Base-by-base conservation (phyloP, 2,329 filamentous ascomycete species). In the Hymenoscyphus linearis region DNA sequence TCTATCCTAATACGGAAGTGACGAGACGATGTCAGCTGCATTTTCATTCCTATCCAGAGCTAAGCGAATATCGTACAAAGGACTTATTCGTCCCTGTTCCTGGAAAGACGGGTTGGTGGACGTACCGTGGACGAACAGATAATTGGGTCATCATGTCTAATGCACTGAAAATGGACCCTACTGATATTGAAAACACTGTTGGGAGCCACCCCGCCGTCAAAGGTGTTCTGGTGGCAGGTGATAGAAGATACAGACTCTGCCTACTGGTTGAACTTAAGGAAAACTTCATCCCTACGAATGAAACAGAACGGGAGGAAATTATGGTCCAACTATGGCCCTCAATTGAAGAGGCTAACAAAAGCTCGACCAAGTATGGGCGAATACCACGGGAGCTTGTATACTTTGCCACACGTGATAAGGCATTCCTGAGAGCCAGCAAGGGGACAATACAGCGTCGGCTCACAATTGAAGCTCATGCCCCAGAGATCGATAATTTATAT, bases 111-210 rank as follows among this genome's bases (percentile, higher is more conserved):
- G 54, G 63, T 16, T 31, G 64, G 37, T 67, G 60, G 53, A 60
- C 56, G 55, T 63, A 60, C 40, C 61, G 58, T 16, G 27, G 50
- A 22, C 57, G 57, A n/a, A 52, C 31, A 27, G 57, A 59, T 26
- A 50, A 59, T 27, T 16, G 67, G 2, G 62, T 68, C 22, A 53
- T 63, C 2, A 58, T 68, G 6, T 66, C 66, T 0, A 78, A 76
- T 53, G 78, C 77, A 1, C 76, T 78, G 62, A 80, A 79, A 61
- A 71, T 78, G 52, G 77, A 78, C 35, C 77, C 78, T 0, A 64
- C 74, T 6, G 66, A 68, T 0, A 74, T 77, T 70, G 77, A 79
- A 62, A 67, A 64, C 26, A 68, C 70, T 12, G 70, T 79, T n/a
- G 67, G 67, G 25, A 66, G 62, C 2, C 73, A 76, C 59, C 71